Conservation (phyloP, 768 basidiomycete species). For the Lactarius quietus region DNA sequence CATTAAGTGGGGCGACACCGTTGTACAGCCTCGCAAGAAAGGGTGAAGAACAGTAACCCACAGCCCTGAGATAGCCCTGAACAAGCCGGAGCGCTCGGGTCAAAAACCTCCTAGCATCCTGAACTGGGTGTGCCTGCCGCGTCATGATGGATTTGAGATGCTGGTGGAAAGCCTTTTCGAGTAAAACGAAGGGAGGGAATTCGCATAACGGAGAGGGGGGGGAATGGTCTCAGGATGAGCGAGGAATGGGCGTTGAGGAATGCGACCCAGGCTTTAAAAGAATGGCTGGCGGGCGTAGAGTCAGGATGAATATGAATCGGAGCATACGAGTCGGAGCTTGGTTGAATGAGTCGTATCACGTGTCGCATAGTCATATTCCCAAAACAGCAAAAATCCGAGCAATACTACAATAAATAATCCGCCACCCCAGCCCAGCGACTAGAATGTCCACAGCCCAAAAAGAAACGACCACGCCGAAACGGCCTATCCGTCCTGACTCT, state of each 20-base stretch:
- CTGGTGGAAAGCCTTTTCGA: neutral
- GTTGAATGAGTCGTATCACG: constrained; percentile 12
- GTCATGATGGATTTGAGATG: neutral
- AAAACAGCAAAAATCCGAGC: neutral
- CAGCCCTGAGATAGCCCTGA: constrained; percentile 9
- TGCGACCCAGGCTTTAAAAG: neutral
- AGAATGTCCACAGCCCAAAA: neutral
- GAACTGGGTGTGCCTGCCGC: neutral
- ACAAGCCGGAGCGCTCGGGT: constrained; percentile 6
- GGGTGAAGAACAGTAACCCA: neutral
- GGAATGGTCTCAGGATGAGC: neutral
- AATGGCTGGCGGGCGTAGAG: neutral
- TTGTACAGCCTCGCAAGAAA: neutral
- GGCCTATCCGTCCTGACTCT: constrained; percentile 10
- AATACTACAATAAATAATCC: neutral
- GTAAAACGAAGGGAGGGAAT: neutral
- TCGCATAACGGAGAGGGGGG: neutral
- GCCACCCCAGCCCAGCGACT: no score
- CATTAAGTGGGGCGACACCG: neutral
- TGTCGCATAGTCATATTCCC: neutral
- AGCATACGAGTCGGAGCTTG: neutral
- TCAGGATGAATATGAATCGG: constrained; percentile 14
- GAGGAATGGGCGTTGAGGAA: neutral
- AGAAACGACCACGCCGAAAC: neutral
- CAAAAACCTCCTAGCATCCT: neutral